Conservation (phyloP, 2,329 filamentous ascomycete species). For the Calycina marina region DNA sequence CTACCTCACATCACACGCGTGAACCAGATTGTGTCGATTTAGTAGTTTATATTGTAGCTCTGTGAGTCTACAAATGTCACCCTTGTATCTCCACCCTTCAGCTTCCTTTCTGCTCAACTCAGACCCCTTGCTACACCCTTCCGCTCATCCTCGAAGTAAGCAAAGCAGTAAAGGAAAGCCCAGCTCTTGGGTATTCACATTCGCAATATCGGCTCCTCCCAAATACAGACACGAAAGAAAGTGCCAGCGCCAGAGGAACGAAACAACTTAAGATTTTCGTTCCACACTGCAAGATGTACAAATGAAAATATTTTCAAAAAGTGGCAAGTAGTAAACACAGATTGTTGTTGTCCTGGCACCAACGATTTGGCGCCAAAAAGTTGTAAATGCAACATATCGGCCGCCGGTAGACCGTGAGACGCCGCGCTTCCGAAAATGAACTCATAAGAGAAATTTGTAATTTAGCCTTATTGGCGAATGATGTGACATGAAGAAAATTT, state of each 20-base stretch:
- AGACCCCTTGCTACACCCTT: too few species aligned
- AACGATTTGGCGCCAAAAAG: slow-evolving; percentile 4
- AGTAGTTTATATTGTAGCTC: background rate
- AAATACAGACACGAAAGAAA: background rate
- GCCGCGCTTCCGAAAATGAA: slow-evolving; percentile 5
- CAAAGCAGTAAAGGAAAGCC: slow-evolving; percentile 3
- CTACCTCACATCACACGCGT: too few species aligned
- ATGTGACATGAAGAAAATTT: slow-evolving; percentile 1
- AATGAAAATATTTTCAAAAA: slow-evolving; percentile 4
- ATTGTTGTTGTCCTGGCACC: background rate
- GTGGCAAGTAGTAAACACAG: slow-evolving; percentile 3
- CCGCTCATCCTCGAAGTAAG: background rate
- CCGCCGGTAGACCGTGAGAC: slow-evolving; percentile 5
- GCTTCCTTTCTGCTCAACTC: background rate
- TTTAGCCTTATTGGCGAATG: background rate
- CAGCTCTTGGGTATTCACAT: slow-evolving; percentile 8
- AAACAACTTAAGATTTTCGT: too few species aligned
- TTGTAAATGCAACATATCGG: slow-evolving; percentile 17
- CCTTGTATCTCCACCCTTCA: background rate
- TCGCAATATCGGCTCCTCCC: background rate
- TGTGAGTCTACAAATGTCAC: background rate
- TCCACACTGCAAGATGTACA: slow-evolving; percentile 6
- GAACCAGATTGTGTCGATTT: too few species aligned
- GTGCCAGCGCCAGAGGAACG: background rate
- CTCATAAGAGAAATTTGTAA: background rate